Evolutionary conservation across 768 basidiomycete species (phyloP).

Genomic region (Trametes sanguinea): DNA sequence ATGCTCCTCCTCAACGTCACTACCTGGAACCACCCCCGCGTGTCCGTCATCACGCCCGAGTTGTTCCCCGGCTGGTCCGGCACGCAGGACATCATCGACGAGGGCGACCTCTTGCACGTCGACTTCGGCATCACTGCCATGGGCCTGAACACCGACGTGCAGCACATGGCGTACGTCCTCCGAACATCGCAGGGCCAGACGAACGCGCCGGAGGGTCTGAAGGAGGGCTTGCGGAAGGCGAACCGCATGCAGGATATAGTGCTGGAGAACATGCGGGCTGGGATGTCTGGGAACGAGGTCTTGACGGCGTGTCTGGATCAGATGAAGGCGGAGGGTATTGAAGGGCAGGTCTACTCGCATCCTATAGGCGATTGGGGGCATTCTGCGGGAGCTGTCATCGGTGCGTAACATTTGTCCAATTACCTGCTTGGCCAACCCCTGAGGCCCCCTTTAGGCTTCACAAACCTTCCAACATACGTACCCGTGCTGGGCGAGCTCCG

Average conservation of each 20-base stretch:
- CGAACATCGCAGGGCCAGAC: slow-evolving; percentile 41
- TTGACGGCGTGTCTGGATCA: slow-evolving; percentile 42
- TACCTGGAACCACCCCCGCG: slow-evolving; percentile 57
- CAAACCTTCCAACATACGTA: slow-evolving; percentile 46
- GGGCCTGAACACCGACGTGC: slow-evolving; percentile 57
- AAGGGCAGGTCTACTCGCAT: slow-evolving; percentile 53
- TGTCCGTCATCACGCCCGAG: slow-evolving; percentile 45
- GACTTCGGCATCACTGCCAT: slow-evolving; percentile 58
- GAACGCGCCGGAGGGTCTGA: slow-evolving; percentile 45
- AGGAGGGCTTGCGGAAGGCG: slow-evolving; percentile 45
- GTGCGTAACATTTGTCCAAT: slow-evolving; percentile 29
- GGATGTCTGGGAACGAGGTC: slow-evolving; percentile 50
- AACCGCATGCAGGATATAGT: slow-evolving; percentile 57
- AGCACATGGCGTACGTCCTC: slow-evolving; percentile 58
- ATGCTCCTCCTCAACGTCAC: slow-evolving; percentile 48
- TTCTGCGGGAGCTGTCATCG: slow-evolving; percentile 51
- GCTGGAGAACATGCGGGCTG: slow-evolving; percentile 45
- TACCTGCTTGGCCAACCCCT: neutral
- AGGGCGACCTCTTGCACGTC: slow-evolving; percentile 55
- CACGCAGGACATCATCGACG: slow-evolving; percentile 42
- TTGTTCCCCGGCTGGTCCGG: slow-evolving; percentile 47
- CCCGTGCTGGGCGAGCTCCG: slow-evolving; percentile 50
- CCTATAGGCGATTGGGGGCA: slow-evolving; percentile 61
- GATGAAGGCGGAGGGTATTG: slow-evolving; percentile 47
- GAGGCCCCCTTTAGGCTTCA: slow-evolving; percentile 38